These are phyloP conservation scores for Xerocomus spinulosus DNA, from an alignment of 768 basidiomycete species.

Conservation along the genomic window DNA sequence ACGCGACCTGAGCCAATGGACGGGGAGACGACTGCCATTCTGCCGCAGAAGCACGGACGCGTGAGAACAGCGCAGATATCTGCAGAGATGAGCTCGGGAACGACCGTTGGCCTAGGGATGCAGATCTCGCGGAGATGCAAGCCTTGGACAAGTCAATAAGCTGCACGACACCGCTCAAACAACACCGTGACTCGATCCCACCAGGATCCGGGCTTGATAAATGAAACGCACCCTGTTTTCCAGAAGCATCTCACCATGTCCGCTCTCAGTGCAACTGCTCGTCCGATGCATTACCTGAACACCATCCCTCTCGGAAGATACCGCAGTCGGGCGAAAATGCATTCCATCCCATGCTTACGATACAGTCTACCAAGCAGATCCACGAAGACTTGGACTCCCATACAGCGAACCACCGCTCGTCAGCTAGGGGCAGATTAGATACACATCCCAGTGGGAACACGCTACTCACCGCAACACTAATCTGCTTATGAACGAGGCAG, in stretches of 20 bases:
- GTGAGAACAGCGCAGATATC: no score
- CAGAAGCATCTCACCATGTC: neutral
- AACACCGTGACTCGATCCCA: no score
- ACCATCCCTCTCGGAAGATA: neutral
- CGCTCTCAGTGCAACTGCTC: no score
- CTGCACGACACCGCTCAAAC: no score
- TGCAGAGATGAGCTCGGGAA: no score
- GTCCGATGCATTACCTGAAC: neutral
- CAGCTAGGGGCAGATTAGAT: conserved; percentile 19
- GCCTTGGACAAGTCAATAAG: conserved; percentile 1
- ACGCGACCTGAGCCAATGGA: no score
- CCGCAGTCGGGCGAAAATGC: no score
- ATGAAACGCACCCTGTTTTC: neutral
- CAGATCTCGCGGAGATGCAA: neutral
- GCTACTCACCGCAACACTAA: conserved; percentile 24
- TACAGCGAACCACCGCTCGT: conserved; percentile 30
- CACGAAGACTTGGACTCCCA: conserved; percentile 23
- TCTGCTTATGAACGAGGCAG: conserved; percentile 33
- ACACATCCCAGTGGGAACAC: neutral
- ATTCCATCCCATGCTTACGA: neutral
- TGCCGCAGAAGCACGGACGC: no score
- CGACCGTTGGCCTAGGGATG: no score
- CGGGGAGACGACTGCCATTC: no score
- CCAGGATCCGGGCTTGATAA: no score
- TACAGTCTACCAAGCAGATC: conserved; percentile 30